Percentiles rank a stretch among this genome's conserved stretches.
Evolutionary conservation across 1,284 basidiomycete species (phyloP).

Genomic region (Exobasidium rhododendri): DNA sequence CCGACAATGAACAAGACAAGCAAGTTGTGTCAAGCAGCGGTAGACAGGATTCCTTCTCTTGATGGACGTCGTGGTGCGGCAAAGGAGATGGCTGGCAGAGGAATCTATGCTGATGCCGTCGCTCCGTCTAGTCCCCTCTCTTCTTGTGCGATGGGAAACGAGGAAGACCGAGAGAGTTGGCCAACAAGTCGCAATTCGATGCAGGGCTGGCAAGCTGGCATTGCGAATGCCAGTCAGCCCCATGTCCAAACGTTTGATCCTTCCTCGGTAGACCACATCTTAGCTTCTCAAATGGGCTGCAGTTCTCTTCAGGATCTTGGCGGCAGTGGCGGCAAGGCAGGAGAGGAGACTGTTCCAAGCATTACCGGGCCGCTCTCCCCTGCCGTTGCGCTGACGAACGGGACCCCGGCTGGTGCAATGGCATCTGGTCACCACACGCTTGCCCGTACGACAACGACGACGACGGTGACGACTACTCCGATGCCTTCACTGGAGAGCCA

Average conservation of each 20-base stretch:
- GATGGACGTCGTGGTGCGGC: neutral
- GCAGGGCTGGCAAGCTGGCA: neutral
- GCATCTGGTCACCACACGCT: slow-evolving; percentile 4
- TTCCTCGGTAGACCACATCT: neutral
- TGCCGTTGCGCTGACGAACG: neutral
- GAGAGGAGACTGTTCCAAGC: neutral
- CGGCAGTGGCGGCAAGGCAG: neutral
- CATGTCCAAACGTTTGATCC: neutral
- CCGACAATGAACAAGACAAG: neutral
- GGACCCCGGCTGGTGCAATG: neutral
- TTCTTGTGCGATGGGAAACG: slow-evolving; percentile 20
- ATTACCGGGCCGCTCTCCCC: neutral
- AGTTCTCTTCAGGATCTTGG: neutral
- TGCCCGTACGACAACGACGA: slow-evolving; percentile 28
- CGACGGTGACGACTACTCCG: slow-evolving; percentile 24
- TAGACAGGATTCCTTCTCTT: neutral
- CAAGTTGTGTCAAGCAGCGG: neutral
- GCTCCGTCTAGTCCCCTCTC: neutral
- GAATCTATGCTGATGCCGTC: neutral
- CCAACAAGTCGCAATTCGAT: slow-evolving; percentile 25
- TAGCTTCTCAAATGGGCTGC: too few relatives aligned
- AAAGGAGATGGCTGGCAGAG: neutral
- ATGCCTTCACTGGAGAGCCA: too few relatives aligned
- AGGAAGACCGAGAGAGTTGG: slow-evolving; percentile 37
- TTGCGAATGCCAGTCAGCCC: slow-evolving; percentile 4